Percentiles rank a stretch among this genome's conserved stretches.
Conservation (phyloP, 2,329 filamentous ascomycete genomes). For the Aspergillus pseudotamarii region DNA sequence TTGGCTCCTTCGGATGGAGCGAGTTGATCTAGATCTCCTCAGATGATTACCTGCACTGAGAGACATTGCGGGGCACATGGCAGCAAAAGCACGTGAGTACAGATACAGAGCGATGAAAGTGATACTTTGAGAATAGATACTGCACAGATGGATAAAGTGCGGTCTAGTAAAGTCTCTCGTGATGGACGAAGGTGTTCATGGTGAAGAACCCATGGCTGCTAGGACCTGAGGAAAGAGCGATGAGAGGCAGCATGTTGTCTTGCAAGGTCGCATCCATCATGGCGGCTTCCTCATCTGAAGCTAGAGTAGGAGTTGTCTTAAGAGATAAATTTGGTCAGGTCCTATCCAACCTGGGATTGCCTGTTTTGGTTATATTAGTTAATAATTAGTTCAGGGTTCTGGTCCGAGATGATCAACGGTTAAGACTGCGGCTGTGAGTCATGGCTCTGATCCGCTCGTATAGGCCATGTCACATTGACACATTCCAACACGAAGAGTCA, state of each 20-base stretch:
- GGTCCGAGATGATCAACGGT: background rate
- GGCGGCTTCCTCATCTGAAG: background rate
- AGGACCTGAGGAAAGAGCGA: background rate
- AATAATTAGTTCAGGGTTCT: too few species aligned
- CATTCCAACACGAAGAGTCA: background rate
- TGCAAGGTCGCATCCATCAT: background rate
- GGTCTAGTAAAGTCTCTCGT: background rate
- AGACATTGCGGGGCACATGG: slow-evolving; percentile 32
- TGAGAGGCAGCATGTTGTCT: background rate
- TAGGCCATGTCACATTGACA: background rate
- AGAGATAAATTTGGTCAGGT: background rate
- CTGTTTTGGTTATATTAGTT: background rate
- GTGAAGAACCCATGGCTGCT: background rate
- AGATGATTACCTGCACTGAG: slow-evolving; percentile 34
- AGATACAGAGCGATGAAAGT: slow-evolving; percentile 11
- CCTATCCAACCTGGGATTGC: background rate
- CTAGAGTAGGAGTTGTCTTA: background rate
- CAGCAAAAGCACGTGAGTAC: slow-evolving; percentile 7
- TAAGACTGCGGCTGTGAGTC: background rate
- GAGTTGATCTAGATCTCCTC: slow-evolving; percentile 42
- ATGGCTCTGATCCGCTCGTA: background rate
- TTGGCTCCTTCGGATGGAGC: slow-evolving; percentile 38
- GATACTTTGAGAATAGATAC: slow-evolving; percentile 15
- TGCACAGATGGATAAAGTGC: background rate
- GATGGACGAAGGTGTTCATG: background rate